Conservation (phyloP, 768 basidiomycete genomes). For the Termitomyces sp. region DNA sequence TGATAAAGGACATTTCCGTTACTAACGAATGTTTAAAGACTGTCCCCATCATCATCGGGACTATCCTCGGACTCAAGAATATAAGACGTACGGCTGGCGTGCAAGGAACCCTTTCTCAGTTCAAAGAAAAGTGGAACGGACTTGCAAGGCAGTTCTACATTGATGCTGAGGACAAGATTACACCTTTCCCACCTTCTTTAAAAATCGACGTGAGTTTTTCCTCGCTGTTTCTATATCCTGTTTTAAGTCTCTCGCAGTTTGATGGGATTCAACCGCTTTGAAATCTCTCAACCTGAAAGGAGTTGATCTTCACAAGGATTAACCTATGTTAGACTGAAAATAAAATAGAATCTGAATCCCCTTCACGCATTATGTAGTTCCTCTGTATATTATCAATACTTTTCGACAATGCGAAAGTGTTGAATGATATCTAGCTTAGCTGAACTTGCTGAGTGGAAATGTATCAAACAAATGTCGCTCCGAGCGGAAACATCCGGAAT, state of each 20-base stretch:
- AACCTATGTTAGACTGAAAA: not conserved
- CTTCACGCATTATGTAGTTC: not conserved
- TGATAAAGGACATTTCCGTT: not conserved
- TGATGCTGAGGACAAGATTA: constrained; percentile 31
- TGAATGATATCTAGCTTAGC: not conserved
- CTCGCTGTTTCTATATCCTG: too few relatives aligned
- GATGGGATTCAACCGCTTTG: not conserved
- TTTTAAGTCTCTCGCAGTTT: not conserved
- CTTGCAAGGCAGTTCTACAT: constrained; percentile 31
- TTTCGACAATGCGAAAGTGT: not conserved
- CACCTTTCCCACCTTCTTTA: constrained; percentile 44
- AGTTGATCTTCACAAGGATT: too few relatives aligned
- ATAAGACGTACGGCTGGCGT: constrained; percentile 34
- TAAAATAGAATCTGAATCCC: too few relatives aligned
- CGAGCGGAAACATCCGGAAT: constrained; percentile 22
- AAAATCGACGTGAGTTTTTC: constrained; percentile 30
- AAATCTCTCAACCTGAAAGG: not conserved
- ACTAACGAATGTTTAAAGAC: constrained; percentile 28
- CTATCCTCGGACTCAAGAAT: constrained; percentile 42
- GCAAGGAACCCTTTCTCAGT: constrained; percentile 38
- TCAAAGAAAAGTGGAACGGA: constrained; percentile 33
- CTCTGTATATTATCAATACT: not conserved
- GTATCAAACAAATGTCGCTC: not conserved
- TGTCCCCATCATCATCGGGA: constrained; percentile 39
- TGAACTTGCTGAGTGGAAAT: too few relatives aligned